Evolutionary conservation across 2,329 filamentous ascomycete genomes (phyloP), one percentile per base, ranked within the genome.

Genomic region (Clarireedia homoeocarpa): DNA sequence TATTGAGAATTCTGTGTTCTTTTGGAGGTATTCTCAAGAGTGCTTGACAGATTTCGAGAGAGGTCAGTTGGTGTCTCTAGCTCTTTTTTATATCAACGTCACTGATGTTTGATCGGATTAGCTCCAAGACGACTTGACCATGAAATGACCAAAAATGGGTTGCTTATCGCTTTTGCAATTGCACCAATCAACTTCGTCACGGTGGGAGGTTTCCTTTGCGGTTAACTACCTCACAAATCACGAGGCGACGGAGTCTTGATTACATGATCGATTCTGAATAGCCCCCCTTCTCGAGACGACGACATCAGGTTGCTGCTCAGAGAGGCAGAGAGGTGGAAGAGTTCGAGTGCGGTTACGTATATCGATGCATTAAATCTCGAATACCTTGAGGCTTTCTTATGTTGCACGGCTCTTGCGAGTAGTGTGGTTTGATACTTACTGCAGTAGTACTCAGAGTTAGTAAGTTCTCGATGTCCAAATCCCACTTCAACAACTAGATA

Each of bases 341-440:
- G 38, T 39, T 39, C n/a, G 38, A 39, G 6, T 20, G 20, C 2
- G 20, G 20, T 20, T 20, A 20, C 20, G 3, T 20, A 20, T 20
- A 20, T 20, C 20, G 20, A 20, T 20, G 20, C 20, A 20, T 20
- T 20, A 20, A 20, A 20, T 20, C 20, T 20, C 20, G 20, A 20
- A 20, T 20, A 20, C 3, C 20, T 20, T 20, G 20, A 20, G 2
- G 20, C 20, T 20, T 20, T 20, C 20, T 20, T 20, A 1, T 20
- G 2, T 20, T 20, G 20, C 20, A 20, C 20, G 20, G 20, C 20
- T 20, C 20, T 20, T 20, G 20, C 2, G 20, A 20, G 20, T 20
- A 20, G 20, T 20, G 20, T 20, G 20, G 52, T 34, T 48, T 34
- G 15, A 66, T 69, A 30, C 62, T 3, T 20, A 20, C 20, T 20